Evolutionary conservation across 371 early-diverging fungal genomes (phyloP), one percentile per base, ranked within the genome.

Genomic region (Lichtheimia ramosa): DNA sequence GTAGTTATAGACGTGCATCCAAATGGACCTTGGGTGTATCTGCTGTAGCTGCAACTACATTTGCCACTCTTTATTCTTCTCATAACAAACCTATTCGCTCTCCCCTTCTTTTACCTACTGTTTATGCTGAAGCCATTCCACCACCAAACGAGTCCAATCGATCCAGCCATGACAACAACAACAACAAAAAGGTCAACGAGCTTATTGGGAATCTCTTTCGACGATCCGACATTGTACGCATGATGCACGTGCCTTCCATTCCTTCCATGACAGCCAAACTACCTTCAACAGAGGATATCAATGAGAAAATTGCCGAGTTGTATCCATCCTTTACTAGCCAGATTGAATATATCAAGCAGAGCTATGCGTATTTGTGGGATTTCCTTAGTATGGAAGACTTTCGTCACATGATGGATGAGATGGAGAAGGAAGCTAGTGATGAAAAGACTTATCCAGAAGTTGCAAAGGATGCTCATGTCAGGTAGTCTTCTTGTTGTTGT

Each of bases 311-410:
- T 27, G 41, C 62, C 1, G 39, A 57, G 3, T 21, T 74, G 10
- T 71, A 74, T 50, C 66, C 72, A 0, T 28, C 48, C 3, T 70
- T 75, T 43, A 54, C 66, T 16, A 48, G 23, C 13, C 76, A 75
- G 34, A 50, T 75, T 0, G 66, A 70, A 10, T 51, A 54, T 8
- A 52, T 75, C 3, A 48, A 53, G 16, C 59, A 75, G 42, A 68
- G 68, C 51, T 75, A 73, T 50, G 61, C 63, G 13, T 48, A 48
- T 3, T 62, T 75, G 14, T 75, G 76, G 76, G 70, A 75, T 2
- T 66, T 65, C 5, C 46, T 75, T 23, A 63, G 64, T 2, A 28
- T 75, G 51, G 76, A 75, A 23, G 76, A 75, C 0, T 75, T 75
- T 49, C 51, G 63, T 43, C 53, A 58, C 2, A 64, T 75, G 48